These are phyloP conservation scores for Albophoma yamanashiensis DNA, from an alignment of 2,329 filamentous ascomycete species.

Conservation along the genomic window DNA sequence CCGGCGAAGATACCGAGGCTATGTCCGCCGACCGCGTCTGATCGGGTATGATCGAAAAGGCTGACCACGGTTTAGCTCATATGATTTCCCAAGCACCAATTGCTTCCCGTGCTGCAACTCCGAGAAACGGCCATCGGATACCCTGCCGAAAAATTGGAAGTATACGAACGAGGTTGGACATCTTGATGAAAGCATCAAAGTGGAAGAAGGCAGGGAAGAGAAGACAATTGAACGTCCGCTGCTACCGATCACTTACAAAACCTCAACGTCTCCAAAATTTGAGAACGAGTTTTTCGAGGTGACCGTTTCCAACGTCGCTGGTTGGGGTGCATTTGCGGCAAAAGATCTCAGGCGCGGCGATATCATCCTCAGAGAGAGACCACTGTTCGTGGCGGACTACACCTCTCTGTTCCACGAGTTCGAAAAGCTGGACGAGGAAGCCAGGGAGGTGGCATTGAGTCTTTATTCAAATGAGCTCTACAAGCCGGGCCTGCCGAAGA, in stretches of 20 bases:
- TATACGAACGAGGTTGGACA: not conserved
- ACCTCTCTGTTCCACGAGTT: conserved; percentile 22
- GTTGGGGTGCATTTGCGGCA: conserved; percentile 36
- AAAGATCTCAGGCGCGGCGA: conserved; percentile 25
- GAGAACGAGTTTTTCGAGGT: conserved; percentile 30
- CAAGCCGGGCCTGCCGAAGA: conserved; percentile 14
- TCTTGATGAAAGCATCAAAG: no score
- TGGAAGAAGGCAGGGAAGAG: not conserved
- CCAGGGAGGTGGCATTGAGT: conserved; percentile 21
- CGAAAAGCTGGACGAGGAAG: conserved; percentile 17
- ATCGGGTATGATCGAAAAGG: not conserved
- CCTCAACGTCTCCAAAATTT: conserved; percentile 11
- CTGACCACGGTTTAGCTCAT: not conserved
- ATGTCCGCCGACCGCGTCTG: not conserved
- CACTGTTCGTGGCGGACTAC: conserved; percentile 25
- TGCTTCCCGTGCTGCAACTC: no score
- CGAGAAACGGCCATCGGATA: not conserved
- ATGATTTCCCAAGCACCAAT: not conserved
- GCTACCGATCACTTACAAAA: not conserved
- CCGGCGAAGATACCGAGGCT: not conserved
- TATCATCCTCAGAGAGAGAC: conserved; percentile 32
- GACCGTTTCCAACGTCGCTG: conserved; percentile 27
- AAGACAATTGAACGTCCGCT: not conserved
- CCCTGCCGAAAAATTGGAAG: not conserved
- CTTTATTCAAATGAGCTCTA: conserved; percentile 24